These are phyloP conservation scores for Cymbopogon citratus DNA, from an alignment of 176 grass and related monocot species.

Conservation along the genomic window DNA sequence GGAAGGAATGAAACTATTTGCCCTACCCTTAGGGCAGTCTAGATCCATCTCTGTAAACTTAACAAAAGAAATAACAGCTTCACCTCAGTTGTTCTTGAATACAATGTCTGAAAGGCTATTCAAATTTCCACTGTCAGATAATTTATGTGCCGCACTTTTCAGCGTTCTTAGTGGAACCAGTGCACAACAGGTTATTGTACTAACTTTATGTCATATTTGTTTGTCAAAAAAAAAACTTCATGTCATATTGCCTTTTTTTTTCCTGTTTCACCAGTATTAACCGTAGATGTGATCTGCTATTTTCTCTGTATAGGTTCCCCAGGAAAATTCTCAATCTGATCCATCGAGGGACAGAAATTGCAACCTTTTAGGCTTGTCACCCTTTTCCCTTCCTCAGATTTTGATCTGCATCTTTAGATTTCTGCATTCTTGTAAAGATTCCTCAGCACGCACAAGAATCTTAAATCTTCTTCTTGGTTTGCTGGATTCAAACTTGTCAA, in stretches of 20 bases:
- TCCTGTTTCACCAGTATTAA: not conserved
- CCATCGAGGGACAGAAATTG: slow-evolving; percentile 46
- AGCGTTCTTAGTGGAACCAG: slow-evolving; percentile 92
- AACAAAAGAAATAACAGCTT: slow-evolving; percentile 42
- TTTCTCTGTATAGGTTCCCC: slow-evolving; percentile 60
- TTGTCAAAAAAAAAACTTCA: too few species aligned
- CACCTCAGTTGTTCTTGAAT: slow-evolving; percentile 60
- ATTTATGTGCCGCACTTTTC: slow-evolving; percentile 82
- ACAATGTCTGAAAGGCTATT: slow-evolving; percentile 79
- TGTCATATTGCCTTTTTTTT: slow-evolving; percentile 1
- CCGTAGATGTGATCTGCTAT: not conserved
- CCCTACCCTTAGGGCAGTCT: slow-evolving; percentile 55
- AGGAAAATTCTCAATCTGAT: slow-evolving; percentile 63
- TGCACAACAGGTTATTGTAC: slow-evolving; percentile 71
- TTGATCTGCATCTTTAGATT: slow-evolving; percentile 85
- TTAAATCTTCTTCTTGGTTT: slow-evolving; percentile 72
- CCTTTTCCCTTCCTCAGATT: slow-evolving; percentile 90
- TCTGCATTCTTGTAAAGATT: slow-evolving; percentile 80
- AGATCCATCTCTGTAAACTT: slow-evolving; percentile 54
- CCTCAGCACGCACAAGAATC: slow-evolving; percentile 66
- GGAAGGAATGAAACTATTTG: slow-evolving; percentile 69
- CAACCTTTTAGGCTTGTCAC: slow-evolving; percentile 42
- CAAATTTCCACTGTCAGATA: slow-evolving; percentile 81
- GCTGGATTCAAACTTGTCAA: slow-evolving; percentile 82
- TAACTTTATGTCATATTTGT: not conserved